A percentile compares a stretch with the other conserved stretches of the same genome.
Conservation (phyloP, 1,284 basidiomycete genomes). For the Boletus coffeatus region DNA sequence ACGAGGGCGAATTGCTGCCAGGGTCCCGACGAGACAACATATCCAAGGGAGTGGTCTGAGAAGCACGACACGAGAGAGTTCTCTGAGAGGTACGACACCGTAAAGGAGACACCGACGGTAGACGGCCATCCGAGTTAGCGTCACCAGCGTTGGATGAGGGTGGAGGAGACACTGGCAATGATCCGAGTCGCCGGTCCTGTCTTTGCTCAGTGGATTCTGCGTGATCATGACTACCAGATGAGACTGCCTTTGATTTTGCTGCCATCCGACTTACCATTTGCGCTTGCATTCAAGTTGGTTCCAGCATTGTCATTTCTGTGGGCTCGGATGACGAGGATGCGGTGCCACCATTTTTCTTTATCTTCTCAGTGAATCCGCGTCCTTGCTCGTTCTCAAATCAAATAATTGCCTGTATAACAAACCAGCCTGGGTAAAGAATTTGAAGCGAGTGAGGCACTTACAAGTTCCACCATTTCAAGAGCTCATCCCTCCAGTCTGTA, state of each 20-base stretch:
- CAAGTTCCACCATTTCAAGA: neutral
- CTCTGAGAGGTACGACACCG: neutral
- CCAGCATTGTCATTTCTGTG: neutral
- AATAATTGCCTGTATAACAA: neutral
- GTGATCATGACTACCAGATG: neutral
- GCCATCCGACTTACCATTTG: neutral
- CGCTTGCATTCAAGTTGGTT: neutral
- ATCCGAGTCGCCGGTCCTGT: too few relatives aligned
- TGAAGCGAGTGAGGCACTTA: too few relatives aligned
- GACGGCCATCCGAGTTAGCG: too few relatives aligned
- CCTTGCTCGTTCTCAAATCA: neutral
- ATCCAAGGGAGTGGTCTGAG: too few relatives aligned
- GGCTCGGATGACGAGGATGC: neutral
- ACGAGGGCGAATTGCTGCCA: neutral
- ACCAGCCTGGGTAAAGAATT: too few relatives aligned
- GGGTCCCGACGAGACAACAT: too few relatives aligned
- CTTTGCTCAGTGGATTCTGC: neutral
- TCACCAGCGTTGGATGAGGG: neutral
- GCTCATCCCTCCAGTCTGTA: neutral
- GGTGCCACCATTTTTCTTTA: neutral
- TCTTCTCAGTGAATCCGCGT: neutral
- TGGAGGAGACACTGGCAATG: neutral
- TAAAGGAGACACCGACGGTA: neutral
- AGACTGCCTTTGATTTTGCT: neutral
- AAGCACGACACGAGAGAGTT: too few relatives aligned